Conservation (phyloP, 1,284 basidiomycete genomes). For the Taiwanofungus camphoratus region DNA sequence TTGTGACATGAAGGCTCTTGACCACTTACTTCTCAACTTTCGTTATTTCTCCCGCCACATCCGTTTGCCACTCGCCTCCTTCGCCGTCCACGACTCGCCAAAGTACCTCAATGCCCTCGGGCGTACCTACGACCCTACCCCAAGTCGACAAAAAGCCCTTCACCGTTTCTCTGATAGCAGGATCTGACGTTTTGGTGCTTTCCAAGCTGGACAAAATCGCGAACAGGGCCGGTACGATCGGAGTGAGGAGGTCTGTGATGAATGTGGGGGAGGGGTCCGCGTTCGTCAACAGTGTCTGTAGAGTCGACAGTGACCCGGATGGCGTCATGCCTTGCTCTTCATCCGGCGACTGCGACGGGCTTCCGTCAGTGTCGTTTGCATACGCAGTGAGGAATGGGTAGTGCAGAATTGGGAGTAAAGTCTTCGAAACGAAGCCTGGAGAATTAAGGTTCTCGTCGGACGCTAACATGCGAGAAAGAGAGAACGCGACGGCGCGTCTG, state of each 20-base stretch:
- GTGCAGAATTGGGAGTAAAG: conserved; percentile 42
- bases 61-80: conserved; percentile 51
- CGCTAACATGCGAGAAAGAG: conserved; percentile 58
- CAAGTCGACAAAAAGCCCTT: conserved; percentile 61
- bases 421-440: conserved; percentile 30
- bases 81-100: conserved; percentile 56
- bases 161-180: conserved; percentile 51
- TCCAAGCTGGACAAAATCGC: conserved; percentile 54
- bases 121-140: conserved; percentile 56
- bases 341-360: neutral
- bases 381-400: conserved; percentile 30
- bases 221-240: conserved; percentile 65
- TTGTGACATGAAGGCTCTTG: no score
- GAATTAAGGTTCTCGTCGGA: conserved; percentile 24
- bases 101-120: conserved; percentile 52
- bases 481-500: conserved; percentile 60
- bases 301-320: conserved; percentile 37
- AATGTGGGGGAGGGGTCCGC: conserved; percentile 73
- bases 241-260: conserved; percentile 58
- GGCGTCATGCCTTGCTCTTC: conserved; percentile 22
- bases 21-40: conserved; percentile 35
- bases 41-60: conserved; percentile 45
- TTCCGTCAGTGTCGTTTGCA: neutral
- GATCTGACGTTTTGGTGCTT: conserved; percentile 51
- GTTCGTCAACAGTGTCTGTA: conserved; percentile 60